These are phyloP conservation scores for Phytophthora palmivora DNA, from an alignment of 352 stramenopile genomes.

Conservation along the genomic window DNA sequence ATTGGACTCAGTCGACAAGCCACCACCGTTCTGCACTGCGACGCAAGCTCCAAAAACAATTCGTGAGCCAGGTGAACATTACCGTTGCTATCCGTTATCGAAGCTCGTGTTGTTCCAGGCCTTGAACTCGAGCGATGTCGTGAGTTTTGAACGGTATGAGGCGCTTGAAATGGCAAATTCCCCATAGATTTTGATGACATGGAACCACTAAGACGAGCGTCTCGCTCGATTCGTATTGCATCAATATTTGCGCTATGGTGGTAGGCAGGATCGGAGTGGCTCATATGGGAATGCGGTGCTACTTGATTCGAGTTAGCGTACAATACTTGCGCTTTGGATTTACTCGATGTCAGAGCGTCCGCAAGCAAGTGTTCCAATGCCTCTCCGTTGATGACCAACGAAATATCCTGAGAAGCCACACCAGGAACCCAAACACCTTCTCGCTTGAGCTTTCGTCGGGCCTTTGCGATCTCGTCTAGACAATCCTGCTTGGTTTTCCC, in stretches of 20 bases:
- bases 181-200: slow-evolving; percentile 62
- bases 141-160: slow-evolving; percentile 23
- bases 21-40: slow-evolving; percentile 87
- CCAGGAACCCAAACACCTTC: slow-evolving; percentile 84
- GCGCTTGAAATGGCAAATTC: slow-evolving; percentile 42
- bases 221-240: slow-evolving; percentile 16
- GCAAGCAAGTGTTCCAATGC: slow-evolving; percentile 76
- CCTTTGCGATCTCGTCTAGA: slow-evolving; percentile 82
- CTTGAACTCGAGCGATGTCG: slow-evolving; percentile 39
- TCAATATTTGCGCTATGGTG: slow-evolving; percentile 14
- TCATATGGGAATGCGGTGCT: slow-evolving; percentile 9
- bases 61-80: slow-evolving; percentile 51
- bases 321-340: slow-evolving; percentile 24
- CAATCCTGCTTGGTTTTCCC: slow-evolving; percentile 82
- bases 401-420: slow-evolving; percentile 74
- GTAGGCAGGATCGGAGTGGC: slow-evolving; percentile 8
- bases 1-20: slow-evolving; percentile 90
- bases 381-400: slow-evolving; percentile 85
- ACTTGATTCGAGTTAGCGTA: slow-evolving; percentile 30
- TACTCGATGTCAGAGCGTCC: slow-evolving; percentile 37
- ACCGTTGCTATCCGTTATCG: slow-evolving; percentile 25
- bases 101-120: slow-evolving; percentile 45
- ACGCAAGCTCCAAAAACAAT: slow-evolving; percentile 85
- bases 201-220: slow-evolving; percentile 40
- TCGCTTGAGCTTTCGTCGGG: slow-evolving; percentile 73